Conservation (phyloP, 2,329 filamentous ascomycete genomes). For the Beauveria australis region DNA sequence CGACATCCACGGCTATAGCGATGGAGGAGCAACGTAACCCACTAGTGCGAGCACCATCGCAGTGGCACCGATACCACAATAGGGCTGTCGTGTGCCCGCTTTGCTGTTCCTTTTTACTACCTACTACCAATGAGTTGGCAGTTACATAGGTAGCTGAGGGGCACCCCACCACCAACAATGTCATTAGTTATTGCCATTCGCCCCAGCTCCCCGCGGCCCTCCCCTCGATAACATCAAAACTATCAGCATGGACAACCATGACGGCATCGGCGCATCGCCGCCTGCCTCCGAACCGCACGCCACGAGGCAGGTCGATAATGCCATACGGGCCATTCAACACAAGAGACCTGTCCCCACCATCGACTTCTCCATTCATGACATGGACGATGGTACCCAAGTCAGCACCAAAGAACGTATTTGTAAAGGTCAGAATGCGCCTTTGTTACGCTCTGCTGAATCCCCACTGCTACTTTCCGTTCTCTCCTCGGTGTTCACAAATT, state of each 20-base stretch:
- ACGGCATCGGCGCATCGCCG: conserved; percentile 32
- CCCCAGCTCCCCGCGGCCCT: background rate
- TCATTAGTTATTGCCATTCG: background rate
- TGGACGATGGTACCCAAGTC: conserved; percentile 95
- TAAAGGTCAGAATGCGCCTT: conserved; percentile 63
- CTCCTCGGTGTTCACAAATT: background rate
- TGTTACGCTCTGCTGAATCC: background rate
- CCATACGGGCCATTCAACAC: conserved; percentile 81
- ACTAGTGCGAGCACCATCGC: background rate
- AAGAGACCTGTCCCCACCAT: conserved; percentile 97
- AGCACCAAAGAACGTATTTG: conserved; percentile 93
- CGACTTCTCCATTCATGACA: conserved; percentile 95
- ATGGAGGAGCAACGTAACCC: background rate
- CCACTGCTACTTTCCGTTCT: background rate
- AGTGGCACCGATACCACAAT: background rate
- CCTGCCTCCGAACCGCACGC: conserved; percentile 35
- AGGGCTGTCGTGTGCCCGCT: conserved; percentile 8
- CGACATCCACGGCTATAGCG: background rate
- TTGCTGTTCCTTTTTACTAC: background rate
- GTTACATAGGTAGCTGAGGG: background rate
- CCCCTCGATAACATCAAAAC: background rate
- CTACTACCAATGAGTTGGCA: background rate
- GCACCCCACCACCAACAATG: background rate
- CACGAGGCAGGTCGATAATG: conserved; percentile 69
- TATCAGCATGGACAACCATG: background rate